Base-by-base conservation (phyloP, 1,139 yeast genomes). In the Suhomyces bolitotheri region DNA sequence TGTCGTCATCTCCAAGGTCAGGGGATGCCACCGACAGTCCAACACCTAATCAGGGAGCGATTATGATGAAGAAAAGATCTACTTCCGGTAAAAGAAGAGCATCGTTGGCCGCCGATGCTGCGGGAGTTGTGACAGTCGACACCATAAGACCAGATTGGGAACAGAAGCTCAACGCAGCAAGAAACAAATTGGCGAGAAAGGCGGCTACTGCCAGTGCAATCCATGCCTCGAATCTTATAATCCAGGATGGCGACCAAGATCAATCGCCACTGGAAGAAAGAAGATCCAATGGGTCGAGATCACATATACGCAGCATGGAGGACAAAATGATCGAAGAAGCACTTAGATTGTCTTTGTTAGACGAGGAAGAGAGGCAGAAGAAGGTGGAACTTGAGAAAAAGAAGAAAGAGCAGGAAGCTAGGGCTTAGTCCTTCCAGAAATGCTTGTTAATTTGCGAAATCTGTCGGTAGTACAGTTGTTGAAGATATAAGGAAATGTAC, bases 151-250 rank as follows among this genome's bases (percentile, higher is more conserved):
- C 98, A 1, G 96, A 88, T 53, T 92, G 98, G 98, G 89, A 86
- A 47, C 62, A 69, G 8, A 84, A 80, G 48, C 70, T 92, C 37
- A 67, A 72, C 11, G 68, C 77, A 30, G 96, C 96, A 4, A 73
- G 92, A 37, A 76, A 80, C 41, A 82, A 80, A 48, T 66, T 88
- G 28, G 96, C 96, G 0, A 73, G 95, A 39, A 75, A 87, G 50
- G 82, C 96, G 0, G 97, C 97, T 0, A 88, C 96, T 12, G 97
- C 97, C 1, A 86, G 88, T 31, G 96, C 96, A 1, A 78, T 90
- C 28, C 97, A 90, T 61, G 95, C 89, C 10, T 81, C 86, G 20
- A 88, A 82, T 43, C 74, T 80, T 55, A 62, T 78, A 33, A 66
- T 75, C 41, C 55, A 62, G 14, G 55, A 51, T 14, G 58, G 53